Evolutionary conservation across 2,329 filamentous ascomycete genomes (phyloP), one percentile per base, ranked within the genome.

Genomic region (Stylonectria norvegica): DNA sequence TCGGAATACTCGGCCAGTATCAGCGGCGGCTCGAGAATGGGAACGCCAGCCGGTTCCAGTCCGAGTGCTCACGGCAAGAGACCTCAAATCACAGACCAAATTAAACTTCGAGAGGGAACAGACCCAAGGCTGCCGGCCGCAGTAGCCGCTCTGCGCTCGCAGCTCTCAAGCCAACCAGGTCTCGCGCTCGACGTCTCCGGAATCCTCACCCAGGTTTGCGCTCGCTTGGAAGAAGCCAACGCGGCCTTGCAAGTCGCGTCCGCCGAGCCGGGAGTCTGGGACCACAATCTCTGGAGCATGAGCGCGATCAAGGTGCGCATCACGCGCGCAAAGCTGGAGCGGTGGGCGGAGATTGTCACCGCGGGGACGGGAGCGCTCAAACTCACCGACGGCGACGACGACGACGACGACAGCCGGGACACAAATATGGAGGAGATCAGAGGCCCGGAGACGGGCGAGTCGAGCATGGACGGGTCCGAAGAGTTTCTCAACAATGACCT

Each of bases 211-310:
- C 60, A 58, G 0, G 59, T 76, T 5, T 66, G 62, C 10, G 53
- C 59, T 1, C 64, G 66, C 1, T 70, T 74, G 14, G 70, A 76
- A 20, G 60, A 70, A 28, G 67, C 65, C 14, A 69, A 67, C 35
- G 58, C 59, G 2, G 55, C 61, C 0, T 59, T 71, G 10, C 60
- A 63, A 3, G 52, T 57, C 2, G 49, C 53, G 0, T 57, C 62
- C 3, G 48, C 57, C 0, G 61, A 67, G 5, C 44, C 55, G 0
- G 65, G 56, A n/a, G 54, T 52, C 0, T 62, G 62, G 38, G 65
- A 71, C 9, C 67, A 68, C 36, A 73, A 71, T 33, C 50, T 74
- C 0, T 76, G 72, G 72, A 70, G 69, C 5, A 57, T 75, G 46
- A 69, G 68, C 0, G 67, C 72, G 0, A 63, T 68, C 25, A 75